A percentile compares a stretch with the other conserved stretches of the same genome.
phyloP scores from a whole-genome alignment of 2,329 filamentous ascomycete species.

The Beauveria brongniartii region DNA sequence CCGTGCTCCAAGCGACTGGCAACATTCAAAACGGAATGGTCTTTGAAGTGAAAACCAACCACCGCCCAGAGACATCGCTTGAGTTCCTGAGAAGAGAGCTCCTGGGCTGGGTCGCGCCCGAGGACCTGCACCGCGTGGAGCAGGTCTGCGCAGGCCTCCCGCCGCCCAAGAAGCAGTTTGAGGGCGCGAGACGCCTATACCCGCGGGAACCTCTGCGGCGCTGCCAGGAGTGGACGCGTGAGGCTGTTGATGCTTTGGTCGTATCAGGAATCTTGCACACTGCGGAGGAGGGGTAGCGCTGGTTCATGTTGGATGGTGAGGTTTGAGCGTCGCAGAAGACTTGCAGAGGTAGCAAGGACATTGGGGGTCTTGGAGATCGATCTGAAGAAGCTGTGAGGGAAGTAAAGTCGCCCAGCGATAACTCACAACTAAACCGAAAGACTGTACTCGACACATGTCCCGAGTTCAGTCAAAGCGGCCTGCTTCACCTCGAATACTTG shows the following conservation, averaged over 20 bases:
- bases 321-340: too few species aligned
- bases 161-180: slow-evolving; percentile 23
- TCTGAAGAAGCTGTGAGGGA: too few species aligned
- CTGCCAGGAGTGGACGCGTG: slow-evolving; percentile 24
- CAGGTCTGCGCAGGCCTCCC: slow-evolving; percentile 16
- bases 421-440: too few species aligned
- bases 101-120: slow-evolving; percentile 16
- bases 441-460: too few species aligned
- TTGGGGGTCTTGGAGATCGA: too few species aligned
- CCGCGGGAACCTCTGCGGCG: slow-evolving; percentile 15
- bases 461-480: too few species aligned
- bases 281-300: background rate
- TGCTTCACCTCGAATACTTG: too few species aligned
- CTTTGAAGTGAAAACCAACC: slow-evolving; percentile 16
- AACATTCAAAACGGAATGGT: slow-evolving; percentile 24
- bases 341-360: too few species aligned
- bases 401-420: too few species aligned
- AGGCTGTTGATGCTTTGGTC: slow-evolving; percentile 8
- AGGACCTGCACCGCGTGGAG: slow-evolving; percentile 16
- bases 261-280: background rate
- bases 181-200: slow-evolving; percentile 20
- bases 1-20: slow-evolving; percentile 21
- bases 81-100: slow-evolving; percentile 11
- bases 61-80: slow-evolving; percentile 15
- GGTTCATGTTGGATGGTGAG: background rate